phyloP scores from a whole-genome alignment of 2,329 filamentous ascomycete species.

The Xylariaceae sp. region DNA sequence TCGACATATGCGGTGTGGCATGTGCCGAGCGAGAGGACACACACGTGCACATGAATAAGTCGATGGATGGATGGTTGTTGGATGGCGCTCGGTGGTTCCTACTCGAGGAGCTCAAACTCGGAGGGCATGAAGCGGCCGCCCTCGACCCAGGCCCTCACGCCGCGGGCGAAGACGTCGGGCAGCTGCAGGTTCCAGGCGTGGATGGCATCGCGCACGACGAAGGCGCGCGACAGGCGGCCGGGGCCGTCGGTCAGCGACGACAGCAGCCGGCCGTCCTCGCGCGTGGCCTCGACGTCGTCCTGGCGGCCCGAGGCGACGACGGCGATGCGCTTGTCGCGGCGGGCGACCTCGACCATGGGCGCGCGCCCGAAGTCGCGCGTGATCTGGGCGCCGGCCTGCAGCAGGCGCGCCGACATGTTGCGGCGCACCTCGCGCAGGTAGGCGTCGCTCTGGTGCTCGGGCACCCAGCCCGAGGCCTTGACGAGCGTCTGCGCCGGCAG shows the following conservation, averaged over 20 bases:
- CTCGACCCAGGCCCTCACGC: constrained; percentile 29
- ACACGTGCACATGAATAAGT: no score
- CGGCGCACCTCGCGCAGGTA: constrained; percentile 26
- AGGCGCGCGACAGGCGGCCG: constrained; percentile 20
- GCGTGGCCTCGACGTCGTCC: constrained; percentile 24
- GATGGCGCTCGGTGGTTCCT: background rate
- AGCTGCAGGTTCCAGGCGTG: constrained; percentile 35
- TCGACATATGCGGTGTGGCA: no score
- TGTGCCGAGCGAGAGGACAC: no score
- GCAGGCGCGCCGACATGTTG: constrained; percentile 23
- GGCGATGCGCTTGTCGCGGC: constrained; percentile 11
- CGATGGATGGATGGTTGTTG: background rate
- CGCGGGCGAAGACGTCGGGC: constrained; percentile 30
- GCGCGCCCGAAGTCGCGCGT: constrained; percentile 18
- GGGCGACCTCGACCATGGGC: constrained; percentile 19
- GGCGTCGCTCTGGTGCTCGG: constrained; percentile 21
- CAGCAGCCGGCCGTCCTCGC: constrained; percentile 21
- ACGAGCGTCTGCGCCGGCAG: constrained; percentile 22
- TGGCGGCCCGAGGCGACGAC: constrained; percentile 18
- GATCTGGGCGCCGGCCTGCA: constrained; percentile 6
- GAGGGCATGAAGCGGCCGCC: constrained; percentile 2
- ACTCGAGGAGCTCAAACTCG: background rate
- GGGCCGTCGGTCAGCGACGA: constrained; percentile 9
- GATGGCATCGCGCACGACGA: constrained; percentile 27
- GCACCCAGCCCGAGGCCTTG: constrained; percentile 18